Percentiles rank a stretch among this genome's conserved stretches.
phyloP scores from a whole-genome alignment of 2,329 filamentous ascomycete genomes.

The Hypoxylon sp. region DNA sequence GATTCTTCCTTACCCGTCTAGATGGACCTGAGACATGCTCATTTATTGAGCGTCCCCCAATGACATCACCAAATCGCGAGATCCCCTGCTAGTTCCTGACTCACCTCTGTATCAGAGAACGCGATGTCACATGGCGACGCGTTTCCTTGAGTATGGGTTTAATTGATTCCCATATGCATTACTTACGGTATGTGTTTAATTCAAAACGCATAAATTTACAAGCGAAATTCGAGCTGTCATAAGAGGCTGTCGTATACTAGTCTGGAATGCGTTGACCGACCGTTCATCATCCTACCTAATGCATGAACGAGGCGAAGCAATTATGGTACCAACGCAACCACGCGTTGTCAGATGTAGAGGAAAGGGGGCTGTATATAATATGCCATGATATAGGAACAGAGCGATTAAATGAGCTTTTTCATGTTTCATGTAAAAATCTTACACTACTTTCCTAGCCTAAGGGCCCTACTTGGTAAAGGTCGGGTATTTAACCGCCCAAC shows the following conservation, averaged over 20 bases:
- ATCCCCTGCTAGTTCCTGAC: conserved; percentile 2
- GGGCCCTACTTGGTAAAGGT: background rate
- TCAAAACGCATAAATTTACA: background rate
- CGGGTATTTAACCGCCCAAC: background rate
- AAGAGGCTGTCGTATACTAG: background rate
- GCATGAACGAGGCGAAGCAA: background rate
- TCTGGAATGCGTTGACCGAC: background rate
- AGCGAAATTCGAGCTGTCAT: background rate
- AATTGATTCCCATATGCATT: background rate
- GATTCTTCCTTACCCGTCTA: background rate
- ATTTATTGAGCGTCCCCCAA: background rate
- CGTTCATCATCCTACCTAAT: background rate
- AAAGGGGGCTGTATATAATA: background rate
- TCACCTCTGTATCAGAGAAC: conserved; percentile 10
- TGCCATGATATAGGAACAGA: too few species aligned
- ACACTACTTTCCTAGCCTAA: background rate
- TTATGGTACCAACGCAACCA: background rate
- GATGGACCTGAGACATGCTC: background rate
- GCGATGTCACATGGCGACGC: conserved; percentile 47
- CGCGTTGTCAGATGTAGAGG: background rate
- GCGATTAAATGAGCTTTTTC: too few species aligned
- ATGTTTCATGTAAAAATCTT: background rate
- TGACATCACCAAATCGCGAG: conserved; percentile 29
- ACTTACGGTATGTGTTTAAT: background rate
- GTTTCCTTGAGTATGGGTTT: conserved; percentile 26